Conservation (phyloP, 1,284 basidiomycete species). For the Sporisorium exsertum region DNA sequence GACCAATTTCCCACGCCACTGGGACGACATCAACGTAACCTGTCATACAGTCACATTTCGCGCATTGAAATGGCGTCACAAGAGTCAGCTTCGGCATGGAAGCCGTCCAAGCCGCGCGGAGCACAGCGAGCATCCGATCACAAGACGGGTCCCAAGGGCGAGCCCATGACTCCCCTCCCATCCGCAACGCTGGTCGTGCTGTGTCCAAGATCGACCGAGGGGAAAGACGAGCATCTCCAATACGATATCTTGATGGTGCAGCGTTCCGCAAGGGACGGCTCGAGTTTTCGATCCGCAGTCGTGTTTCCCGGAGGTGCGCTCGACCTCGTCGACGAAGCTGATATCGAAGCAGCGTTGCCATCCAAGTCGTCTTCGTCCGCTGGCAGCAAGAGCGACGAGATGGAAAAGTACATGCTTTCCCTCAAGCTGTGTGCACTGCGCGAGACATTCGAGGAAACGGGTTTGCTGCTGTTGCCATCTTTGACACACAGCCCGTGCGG, state of each 20-base stretch:
- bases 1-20: conserved; percentile 23
- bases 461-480: conserved; percentile 56
- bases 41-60: conserved; percentile 19
- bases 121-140: conserved; percentile 51
- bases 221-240: conserved; percentile 6
- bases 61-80: conserved; percentile 32
- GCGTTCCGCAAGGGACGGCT: conserved; percentile 54
- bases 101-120: conserved; percentile 45
- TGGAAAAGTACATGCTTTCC: conserved; percentile 45
- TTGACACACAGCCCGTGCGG: conserved; percentile 13
- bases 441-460: conserved; percentile 65
- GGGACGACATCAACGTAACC: background rate
- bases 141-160: conserved; percentile 54
- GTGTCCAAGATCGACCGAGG: conserved; percentile 38
- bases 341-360: conserved; percentile 27
- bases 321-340: conserved; percentile 53
- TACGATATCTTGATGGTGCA: conserved; percentile 61
- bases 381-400: background rate
- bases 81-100: conserved; percentile 28
- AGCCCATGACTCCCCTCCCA: conserved; percentile 62
- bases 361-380: background rate
- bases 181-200: conserved; percentile 62
- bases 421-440: conserved; percentile 60
- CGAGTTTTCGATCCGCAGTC: conserved; percentile 61
- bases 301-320: conserved; percentile 65